Evolutionary conservation across 768 basidiomycete genomes (phyloP).

Genomic region (Rhizopogon sp.): DNA sequence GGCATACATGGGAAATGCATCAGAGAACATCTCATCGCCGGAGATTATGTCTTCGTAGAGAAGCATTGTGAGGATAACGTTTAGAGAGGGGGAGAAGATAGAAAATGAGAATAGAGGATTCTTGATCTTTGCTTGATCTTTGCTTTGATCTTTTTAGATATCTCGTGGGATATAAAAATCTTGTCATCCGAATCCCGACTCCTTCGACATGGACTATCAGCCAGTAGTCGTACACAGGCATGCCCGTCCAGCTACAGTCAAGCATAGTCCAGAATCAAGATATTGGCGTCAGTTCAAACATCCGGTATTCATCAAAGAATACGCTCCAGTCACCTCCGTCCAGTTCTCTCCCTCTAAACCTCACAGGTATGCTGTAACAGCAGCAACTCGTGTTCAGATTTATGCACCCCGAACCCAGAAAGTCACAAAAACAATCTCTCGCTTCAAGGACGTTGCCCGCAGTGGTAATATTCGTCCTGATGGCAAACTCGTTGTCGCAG

Average conservation of each 20-base stretch:
- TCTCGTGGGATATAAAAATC: conserved; percentile 11
- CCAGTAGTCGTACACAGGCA: conserved; percentile 61
- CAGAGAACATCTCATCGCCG: conserved; percentile 90
- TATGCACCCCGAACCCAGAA: conserved; percentile 97
- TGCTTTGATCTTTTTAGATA: conserved; percentile 7
- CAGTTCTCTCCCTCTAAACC: conserved; percentile 87
- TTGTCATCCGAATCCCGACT: conserved; percentile 15
- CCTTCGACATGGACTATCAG: conserved; percentile 69
- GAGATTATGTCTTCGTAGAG: conserved; percentile 70
- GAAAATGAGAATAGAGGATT: background rate
- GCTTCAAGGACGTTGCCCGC: conserved; percentile 95
- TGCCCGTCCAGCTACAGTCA: conserved; percentile 50
- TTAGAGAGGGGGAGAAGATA: conserved; percentile 6
- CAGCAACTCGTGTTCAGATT: conserved; percentile 89
- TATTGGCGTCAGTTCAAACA: conserved; percentile 87
- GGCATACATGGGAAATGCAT: conserved; percentile 82
- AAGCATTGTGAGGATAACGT: conserved; percentile 47
- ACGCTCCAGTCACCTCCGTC: conserved; percentile 90
- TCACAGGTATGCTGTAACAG: conserved; percentile 93
- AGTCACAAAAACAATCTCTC: conserved; percentile 90
- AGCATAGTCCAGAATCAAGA: conserved; percentile 69
- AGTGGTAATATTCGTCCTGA: conserved; percentile 86
- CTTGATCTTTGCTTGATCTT: conserved; percentile 17
- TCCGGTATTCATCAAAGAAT: conserved; percentile 95
- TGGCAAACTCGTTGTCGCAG: conserved; percentile 92